Evolutionary conservation across 176 grass and related monocot species (phyloP), one percentile per base, ranked within the genome.

Genomic region (Phoenix roebelenii): DNA sequence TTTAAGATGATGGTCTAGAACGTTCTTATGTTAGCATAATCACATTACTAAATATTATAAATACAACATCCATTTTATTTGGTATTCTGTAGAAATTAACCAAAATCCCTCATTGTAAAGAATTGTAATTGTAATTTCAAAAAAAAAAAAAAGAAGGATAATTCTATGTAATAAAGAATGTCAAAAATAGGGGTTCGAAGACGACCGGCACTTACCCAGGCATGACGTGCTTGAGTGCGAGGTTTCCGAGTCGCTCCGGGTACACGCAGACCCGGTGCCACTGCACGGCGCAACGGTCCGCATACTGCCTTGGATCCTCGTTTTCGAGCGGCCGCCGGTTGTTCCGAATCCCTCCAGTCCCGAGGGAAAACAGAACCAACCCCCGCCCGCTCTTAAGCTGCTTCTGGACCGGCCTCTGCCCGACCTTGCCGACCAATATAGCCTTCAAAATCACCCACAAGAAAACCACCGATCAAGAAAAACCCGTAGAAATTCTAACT

Each of bases 181-280:
- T 12, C 35, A 39, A 39, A 1, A 39, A 39, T 10, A 5, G 6
- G 35, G 35, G 35, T 7, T 39, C 0, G 51, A 59, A 24, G 29
- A 39, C 22, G 59, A 50, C 57, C 51, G 39, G 62, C 7, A 67
- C 76, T 72, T 54, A 91, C 93, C 93, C 93, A 15, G 81, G 83
- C 59, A 85, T 88, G 76, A 92, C 79, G 52, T 82, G 75, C 1
- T 72, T 77, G 56, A 98, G 77, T 51, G 80, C 87, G 12, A 91
- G 58, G n/a, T 30, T 51, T 51, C 75, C 48, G 3, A 98, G 79
- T 10, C 80, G 65, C 4, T 82, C 66, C 3, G 69, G 59, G 49
- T 98, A 98, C 54, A 92, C 60, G 61, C 79, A 77, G 23, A 98
- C 87, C 50, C 93, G 84, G 68, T 98, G 93, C 93, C 93, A 98